Conservation (phyloP, 176 grass and related monocot species). For the Eleusine coracana region DNA sequence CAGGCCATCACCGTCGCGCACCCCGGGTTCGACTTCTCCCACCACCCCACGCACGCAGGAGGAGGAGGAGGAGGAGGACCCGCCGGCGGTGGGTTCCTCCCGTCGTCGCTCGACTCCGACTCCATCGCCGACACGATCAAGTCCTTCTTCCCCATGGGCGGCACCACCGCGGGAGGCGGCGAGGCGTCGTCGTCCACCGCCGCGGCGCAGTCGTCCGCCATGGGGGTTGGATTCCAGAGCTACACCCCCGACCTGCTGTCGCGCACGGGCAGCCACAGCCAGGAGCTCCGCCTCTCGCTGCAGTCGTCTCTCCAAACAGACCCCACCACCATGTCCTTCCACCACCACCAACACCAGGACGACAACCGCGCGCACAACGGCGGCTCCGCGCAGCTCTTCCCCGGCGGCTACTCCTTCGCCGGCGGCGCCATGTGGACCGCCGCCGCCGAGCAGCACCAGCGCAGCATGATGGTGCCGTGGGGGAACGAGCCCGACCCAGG, state of each 20-base stretch:
- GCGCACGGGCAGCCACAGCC: constrained; percentile 67
- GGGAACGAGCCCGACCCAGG: constrained; percentile 62
- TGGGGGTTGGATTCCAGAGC: constrained; percentile 68
- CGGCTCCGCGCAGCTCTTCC: constrained; percentile 48
- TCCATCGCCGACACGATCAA: constrained; percentile 97
- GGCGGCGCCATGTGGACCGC: constrained; percentile 69
- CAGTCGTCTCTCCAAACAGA: constrained; percentile 79
- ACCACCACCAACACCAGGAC: constrained; percentile 37
- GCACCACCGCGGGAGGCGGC: constrained; percentile 42
- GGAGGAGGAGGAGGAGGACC: neutral
- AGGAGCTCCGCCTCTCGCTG: constrained; percentile 87
- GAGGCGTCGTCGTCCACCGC: constrained; percentile 53
- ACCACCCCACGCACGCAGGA: too few species aligned
- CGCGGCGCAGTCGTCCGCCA: constrained; percentile 51
- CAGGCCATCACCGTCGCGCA: constrained; percentile 66
- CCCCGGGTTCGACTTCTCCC: constrained; percentile 54
- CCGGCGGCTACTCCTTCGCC: constrained; percentile 57
- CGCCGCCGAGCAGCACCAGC: constrained; percentile 52
- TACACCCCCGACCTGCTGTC: constrained; percentile 72
- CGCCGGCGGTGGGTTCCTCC: constrained; percentile 55
- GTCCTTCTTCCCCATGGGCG: constrained; percentile 89
- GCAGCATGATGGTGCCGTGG: constrained; percentile 74
- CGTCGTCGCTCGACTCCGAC: constrained; percentile 84
- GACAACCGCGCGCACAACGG: constrained; percentile 48
- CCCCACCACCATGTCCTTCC: constrained; percentile 60